phyloP scores from a whole-genome alignment of 2,329 filamentous ascomycete genomes.

The Verticillium isaacii region DNA sequence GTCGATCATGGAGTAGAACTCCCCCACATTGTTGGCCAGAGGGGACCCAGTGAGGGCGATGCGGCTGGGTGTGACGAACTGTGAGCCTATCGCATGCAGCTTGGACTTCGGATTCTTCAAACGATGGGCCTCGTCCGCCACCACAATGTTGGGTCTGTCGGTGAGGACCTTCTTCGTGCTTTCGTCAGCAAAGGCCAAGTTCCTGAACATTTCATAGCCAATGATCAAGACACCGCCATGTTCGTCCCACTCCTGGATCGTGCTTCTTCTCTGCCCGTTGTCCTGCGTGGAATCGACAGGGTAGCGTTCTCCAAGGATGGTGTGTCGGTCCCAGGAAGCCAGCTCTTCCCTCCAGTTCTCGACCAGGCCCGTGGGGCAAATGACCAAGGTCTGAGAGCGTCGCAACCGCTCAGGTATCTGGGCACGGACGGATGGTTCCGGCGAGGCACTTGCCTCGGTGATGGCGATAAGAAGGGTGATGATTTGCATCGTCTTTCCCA shows the following conservation, averaged over 20 bases:
- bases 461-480: constrained; percentile 79
- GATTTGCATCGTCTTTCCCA: constrained; percentile 90
- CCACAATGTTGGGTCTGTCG: constrained; percentile 62
- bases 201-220: constrained; percentile 66
- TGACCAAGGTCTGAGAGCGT: constrained; percentile 59
- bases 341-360: constrained; percentile 84
- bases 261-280: background rate
- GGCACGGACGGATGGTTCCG: constrained; percentile 46
- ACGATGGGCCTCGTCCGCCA: constrained; percentile 81
- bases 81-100: constrained; percentile 46
- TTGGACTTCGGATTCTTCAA: constrained; percentile 62
- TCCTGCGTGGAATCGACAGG: constrained; percentile 41
- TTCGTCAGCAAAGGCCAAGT: constrained; percentile 24
- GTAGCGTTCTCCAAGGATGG: constrained; percentile 50
- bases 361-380: constrained; percentile 71
- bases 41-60: constrained; percentile 87
- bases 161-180: constrained; percentile 43
- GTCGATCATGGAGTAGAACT: constrained; percentile 83
- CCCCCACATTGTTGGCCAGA: constrained; percentile 74
- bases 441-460: constrained; percentile 57
- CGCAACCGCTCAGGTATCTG: constrained; percentile 68
- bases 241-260: constrained; percentile 48
- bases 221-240: constrained; percentile 71
- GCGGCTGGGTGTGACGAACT: constrained; percentile 63
- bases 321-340: constrained; percentile 58